A percentile compares a stretch with the other conserved stretches of the same genome.
These are phyloP conservation scores for Viola pubescens DNA, from an alignment of 441 rosid species.

Conservation along the genomic window DNA sequence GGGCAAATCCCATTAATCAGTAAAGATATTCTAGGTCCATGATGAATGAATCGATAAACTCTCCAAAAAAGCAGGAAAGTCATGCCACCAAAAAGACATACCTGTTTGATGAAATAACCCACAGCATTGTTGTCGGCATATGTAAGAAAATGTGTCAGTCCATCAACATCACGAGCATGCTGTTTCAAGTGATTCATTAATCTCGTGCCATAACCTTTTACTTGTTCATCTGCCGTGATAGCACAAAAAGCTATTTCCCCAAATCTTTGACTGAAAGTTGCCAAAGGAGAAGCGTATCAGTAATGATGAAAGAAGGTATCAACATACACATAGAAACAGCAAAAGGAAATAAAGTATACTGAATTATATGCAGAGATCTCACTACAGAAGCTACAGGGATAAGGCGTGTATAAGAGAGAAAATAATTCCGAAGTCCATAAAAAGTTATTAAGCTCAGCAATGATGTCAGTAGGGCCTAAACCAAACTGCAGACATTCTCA, in stretches of 20 bases:
- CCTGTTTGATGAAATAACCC: constrained; percentile 99
- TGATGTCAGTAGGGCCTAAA: not conserved
- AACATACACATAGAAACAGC: constrained; percentile 1
- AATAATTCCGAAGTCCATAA: not conserved
- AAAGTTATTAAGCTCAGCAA: constrained; percentile 3
- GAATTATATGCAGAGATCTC: not conserved
- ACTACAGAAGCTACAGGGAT: not conserved
- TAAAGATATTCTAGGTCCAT: constrained; percentile 4
- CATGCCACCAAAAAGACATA: constrained; percentile 16
- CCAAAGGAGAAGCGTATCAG: constrained; percentile 19
- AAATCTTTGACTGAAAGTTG: constrained; percentile 69
- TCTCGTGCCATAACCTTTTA: constrained; percentile 98
- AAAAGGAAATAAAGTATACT: not conserved
- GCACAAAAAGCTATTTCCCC: constrained; percentile 99
- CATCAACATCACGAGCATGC: constrained; percentile 94
- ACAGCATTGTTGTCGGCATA: constrained; percentile 99
- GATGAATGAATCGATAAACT: constrained; percentile 7
- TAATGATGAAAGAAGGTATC: constrained; percentile 7
- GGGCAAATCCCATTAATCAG: constrained; percentile 1
- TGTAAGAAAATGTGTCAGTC: constrained; percentile 92
- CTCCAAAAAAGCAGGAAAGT: not conserved
- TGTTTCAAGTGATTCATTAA: constrained; percentile 98
- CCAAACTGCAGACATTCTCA: not conserved
- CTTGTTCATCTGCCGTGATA: constrained; percentile 99
- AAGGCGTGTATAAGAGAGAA: not conserved